Base-by-base conservation (phyloP, 2,329 filamentous ascomycete genomes). In the Fusarium sp. region DNA sequence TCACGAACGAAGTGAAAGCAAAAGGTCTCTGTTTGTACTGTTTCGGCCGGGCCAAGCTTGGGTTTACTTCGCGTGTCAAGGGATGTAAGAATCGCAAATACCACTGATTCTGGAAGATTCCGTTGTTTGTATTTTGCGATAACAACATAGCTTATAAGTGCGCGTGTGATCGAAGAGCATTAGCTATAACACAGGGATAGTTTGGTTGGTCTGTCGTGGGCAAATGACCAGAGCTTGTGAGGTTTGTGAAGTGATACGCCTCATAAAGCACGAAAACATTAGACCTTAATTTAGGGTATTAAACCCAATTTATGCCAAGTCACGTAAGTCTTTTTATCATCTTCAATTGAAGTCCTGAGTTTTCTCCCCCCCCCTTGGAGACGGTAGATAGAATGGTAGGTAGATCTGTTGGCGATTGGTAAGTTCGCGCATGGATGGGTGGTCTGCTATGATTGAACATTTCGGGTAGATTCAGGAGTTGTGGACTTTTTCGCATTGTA, bases 1-100 rank as follows among this genome's bases (percentile, higher is more conserved):
- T 70, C 14, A 18, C 28, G 22, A 22, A 60, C 15, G 10, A 30
- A 20, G 18, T 41, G 6, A 70, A 65, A 41, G 54, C 30, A 15
- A 60, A 33, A 24, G 68, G 68, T 20, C 61, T 70, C 18, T 70
- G 68, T n/a, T 42, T 70, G 15, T 58, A 65, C 48, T 70, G 68
- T 33, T 71, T 59, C 18, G 41, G 48, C 22, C 56, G 39, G 5
- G 28, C 62, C 4, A 71, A 63, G 26, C 16, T 28, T 56, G 65
- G 67, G 18, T 71, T 71, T 18, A 63, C 51, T 26, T 22, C 26
- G 22, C 41, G 61, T 11, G n/a, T 71, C 33, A 45, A 55, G 24
- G 61, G 61, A 3, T 71, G 67, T 35, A 55, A 50, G 38, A 20
- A 71, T 20, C 62, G 45, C 8, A 71, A 68, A 38, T 71, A 55